Evolutionary conservation across 345 rosid genomes (phyloP), one percentile per base, ranked within the genome.

Genomic region (Turritis glabra): DNA sequence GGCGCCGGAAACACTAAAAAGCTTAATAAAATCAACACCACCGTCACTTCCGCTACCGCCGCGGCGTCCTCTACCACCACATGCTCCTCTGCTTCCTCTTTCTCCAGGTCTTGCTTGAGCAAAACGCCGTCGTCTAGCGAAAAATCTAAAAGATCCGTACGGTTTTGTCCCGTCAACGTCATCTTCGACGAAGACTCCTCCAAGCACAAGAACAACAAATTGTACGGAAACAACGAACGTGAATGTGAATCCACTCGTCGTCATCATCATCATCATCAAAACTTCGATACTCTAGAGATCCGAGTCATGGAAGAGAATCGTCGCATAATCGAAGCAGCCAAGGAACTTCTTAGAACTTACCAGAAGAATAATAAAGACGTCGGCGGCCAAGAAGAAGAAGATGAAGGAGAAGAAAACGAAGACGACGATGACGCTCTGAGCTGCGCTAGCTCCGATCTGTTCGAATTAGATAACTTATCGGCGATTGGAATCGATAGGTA

Each of bases 21-120:
- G 46, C 69, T 30, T 11, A 43, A 0, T 1, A 66, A 72, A 48
- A 64, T 55, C 10, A 69, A 60, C 58, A 77, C 71, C 3, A 3
- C 35, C 19, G 33, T 5, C 27, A 3, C 25, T 18, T 7, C 51
- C 8, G 11, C 52, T 0, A 0, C 51, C 1, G 27, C 55, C 0
- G 25, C 83, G 1, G n/a, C 64, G 5, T 71, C 84, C 1, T 43
- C 86, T 15, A 22, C 60, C 1, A 59, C 75, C 3, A 79, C 86
- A 4, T 87, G 91, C 51, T 86, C 97, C 3, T 84, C 99, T 0
- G 90, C 94, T 1, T 86, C 98, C 0, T 92, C 99, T 0, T 88
- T 89, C 77, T 92, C 98, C 14, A 85, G 96, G 64, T 91, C 97
- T 2, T 92, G 97, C 41, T 82, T 89, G 54, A 92, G 91, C 84